Conservation (phyloP, 768 basidiomycete species). For the Agaricus blazei region DNA sequence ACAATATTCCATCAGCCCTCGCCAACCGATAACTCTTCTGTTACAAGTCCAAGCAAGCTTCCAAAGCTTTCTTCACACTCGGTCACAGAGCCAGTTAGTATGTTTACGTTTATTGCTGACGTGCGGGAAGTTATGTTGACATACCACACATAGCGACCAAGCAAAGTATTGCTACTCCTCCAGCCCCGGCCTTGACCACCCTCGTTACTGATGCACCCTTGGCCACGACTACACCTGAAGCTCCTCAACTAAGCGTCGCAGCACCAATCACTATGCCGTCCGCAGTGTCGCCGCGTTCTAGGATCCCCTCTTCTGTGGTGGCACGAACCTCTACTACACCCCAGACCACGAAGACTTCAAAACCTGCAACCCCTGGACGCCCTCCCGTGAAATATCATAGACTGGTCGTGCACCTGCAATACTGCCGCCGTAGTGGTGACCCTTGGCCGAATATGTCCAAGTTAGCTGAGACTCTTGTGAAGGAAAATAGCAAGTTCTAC, state of each 20-base stretch:
- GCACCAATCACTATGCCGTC: neutral
- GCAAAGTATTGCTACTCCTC: neutral
- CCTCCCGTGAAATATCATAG: slow-evolving; percentile 3
- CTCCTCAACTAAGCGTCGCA: neutral
- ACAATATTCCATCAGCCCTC: neutral
- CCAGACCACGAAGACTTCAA: neutral
- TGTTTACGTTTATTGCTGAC: neutral
- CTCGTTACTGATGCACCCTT: neutral
- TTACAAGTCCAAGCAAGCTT: neutral
- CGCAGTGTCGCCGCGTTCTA: neutral
- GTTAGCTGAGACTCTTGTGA: slow-evolving; percentile 5
- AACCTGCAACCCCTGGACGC: neutral
- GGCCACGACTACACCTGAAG: neutral
- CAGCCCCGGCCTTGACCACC: neutral
- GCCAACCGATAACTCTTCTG: neutral
- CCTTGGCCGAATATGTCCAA: neutral
- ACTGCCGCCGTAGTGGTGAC: neutral
- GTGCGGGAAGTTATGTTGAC: neutral
- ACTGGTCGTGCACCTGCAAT: slow-evolving; percentile 8
- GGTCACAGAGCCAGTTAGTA: neutral
- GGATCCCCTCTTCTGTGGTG: neutral
- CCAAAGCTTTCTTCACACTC: neutral
- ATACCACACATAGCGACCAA: neutral
- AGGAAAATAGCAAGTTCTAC: slow-evolving; percentile 8
- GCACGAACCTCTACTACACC: neutral